Conservation (phyloP, 768 basidiomycete genomes). For the Xerocomellus chrysenteron region DNA sequence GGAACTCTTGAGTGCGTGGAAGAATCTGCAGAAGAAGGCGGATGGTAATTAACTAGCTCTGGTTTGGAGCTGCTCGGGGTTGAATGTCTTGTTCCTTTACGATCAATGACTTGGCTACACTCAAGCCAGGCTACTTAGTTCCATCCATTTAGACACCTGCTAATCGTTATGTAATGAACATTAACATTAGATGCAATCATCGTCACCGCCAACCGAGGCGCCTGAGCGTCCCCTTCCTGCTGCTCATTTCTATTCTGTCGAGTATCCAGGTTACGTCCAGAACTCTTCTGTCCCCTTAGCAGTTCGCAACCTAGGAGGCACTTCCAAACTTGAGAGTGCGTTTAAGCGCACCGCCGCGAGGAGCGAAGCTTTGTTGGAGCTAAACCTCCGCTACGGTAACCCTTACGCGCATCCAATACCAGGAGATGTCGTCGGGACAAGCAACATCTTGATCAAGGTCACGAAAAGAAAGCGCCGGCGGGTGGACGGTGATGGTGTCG, state of each 20-base stretch:
- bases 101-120: too few relatives aligned
- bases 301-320: constrained; percentile 67
- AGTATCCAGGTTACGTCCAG: constrained; percentile 87
- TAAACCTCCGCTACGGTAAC: constrained; percentile 70
- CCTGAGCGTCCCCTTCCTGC: constrained; percentile 49
- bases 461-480: constrained; percentile 64
- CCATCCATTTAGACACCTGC: background rate
- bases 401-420: constrained; percentile 82
- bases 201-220: constrained; percentile 29
- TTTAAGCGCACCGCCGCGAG: constrained; percentile 71
- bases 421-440: constrained; percentile 73
- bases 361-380: constrained; percentile 67
- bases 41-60: constrained; percentile 15
- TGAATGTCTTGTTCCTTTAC: background rate
- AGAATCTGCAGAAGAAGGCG: constrained; percentile 34
- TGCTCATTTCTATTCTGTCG: constrained; percentile 72
- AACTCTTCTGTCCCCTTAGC: constrained; percentile 59
- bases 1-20: constrained; percentile 46
- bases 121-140: background rate
- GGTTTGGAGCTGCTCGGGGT: background rate
- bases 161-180: constrained; percentile 7
- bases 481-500: constrained; percentile 20
- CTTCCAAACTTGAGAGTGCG: constrained; percentile 65
- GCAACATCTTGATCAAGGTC: constrained; percentile 85
- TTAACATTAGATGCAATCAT: constrained; percentile 10